phyloP scores from a whole-genome alignment of 306 rosid genomes.

The Geum urbanum region DNA sequence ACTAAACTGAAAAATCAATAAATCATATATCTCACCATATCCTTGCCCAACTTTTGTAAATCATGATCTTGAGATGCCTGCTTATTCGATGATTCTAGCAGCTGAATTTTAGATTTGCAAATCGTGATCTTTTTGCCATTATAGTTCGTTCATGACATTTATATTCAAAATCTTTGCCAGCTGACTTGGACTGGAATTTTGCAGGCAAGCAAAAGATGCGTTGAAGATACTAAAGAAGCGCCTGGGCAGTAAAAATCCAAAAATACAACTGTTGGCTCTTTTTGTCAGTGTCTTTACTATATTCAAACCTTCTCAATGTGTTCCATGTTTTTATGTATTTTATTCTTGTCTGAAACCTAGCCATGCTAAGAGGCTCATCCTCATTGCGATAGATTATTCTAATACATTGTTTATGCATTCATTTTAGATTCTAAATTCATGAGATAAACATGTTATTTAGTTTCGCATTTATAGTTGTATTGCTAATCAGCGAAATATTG shows the following conservation, averaged over 20 bases:
- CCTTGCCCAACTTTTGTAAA: neutral
- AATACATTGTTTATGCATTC: neutral
- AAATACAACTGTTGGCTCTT: constrained; percentile 86
- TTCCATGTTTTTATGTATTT: constrained; percentile 8
- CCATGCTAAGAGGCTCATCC: too few relatives aligned
- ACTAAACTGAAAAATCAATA: neutral
- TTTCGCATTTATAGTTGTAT: neutral
- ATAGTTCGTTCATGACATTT: constrained; percentile 8
- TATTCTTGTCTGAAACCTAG: neutral
- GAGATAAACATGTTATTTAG: neutral
- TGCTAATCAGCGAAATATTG: constrained; percentile 3
- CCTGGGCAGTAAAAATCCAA: constrained; percentile 64
- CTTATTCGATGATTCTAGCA: neutral
- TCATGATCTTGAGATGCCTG: neutral
- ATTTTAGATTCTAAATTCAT: neutral
- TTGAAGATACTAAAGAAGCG: constrained; percentile 90
- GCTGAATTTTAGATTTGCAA: neutral
- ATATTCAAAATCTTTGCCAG: constrained; percentile 11
- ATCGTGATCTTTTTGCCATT: constrained; percentile 6
- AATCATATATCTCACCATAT: neutral
- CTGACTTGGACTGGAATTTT: constrained; percentile 31
- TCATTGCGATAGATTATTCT: neutral
- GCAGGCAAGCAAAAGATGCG: constrained; percentile 97
- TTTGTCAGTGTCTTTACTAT: constrained; percentile 52
- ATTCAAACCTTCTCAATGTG: constrained; percentile 13